Evolutionary conservation across 2,329 filamentous ascomycete species (phyloP).

Genomic region (Emmonsia crescens): DNA sequence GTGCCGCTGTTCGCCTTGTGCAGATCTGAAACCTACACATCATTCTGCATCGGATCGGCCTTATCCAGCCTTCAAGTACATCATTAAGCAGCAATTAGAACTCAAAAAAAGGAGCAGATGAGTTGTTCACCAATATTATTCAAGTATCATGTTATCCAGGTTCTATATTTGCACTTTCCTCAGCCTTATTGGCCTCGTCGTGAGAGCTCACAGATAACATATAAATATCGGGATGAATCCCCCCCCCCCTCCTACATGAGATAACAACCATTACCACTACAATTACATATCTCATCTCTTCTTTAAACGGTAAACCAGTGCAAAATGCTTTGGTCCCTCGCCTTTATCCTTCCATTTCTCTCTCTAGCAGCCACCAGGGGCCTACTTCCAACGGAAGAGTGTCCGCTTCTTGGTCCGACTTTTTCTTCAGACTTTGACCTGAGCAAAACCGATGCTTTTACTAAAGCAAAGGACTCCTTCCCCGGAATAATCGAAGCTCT

Average conservation of each 20-base stretch:
- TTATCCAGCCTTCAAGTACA: too few relatives aligned
- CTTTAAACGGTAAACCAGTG: not conserved
- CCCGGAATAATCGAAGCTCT: not conserved
- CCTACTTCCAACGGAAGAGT: not conserved
- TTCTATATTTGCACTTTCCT: not conserved
- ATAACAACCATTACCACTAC: not conserved
- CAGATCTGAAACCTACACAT: not conserved
- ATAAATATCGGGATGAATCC: not conserved
- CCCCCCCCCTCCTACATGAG: not conserved
- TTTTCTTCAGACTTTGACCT: not conserved
- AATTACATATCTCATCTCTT: not conserved
- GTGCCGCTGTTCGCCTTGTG: not conserved
- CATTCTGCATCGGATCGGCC: too few relatives aligned
- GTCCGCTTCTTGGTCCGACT: not conserved
- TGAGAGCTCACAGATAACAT: not conserved
- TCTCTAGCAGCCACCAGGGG: not conserved
- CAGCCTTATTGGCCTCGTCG: not conserved
- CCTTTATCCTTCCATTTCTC: not conserved
- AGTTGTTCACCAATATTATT: too few relatives aligned
- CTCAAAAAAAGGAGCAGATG: too few relatives aligned
- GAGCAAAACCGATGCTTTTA: not conserved
- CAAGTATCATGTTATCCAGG: too few relatives aligned
- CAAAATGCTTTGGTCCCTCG: not conserved
- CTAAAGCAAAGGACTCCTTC: not conserved
- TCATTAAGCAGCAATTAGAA: too few relatives aligned